Evolutionary conservation across 495 filamentous ascomycete species (phyloP).

Genomic region (Lasiosphaeria ovina): DNA sequence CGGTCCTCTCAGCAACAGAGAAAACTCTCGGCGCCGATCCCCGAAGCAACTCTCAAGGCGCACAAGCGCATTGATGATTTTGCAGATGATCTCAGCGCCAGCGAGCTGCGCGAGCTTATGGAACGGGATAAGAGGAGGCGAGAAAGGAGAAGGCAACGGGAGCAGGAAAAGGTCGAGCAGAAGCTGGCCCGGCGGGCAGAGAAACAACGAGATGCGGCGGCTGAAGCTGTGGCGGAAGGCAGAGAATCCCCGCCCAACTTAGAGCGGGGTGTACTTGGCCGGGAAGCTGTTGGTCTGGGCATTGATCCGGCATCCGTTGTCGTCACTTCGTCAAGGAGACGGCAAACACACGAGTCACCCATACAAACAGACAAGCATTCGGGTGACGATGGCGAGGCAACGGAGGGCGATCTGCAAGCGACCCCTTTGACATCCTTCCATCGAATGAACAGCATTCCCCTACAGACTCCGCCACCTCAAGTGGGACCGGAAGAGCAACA

Average conservation of each 20-base stretch:
- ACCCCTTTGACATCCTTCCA: conserved; percentile 36
- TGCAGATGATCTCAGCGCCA: conserved; percentile 77
- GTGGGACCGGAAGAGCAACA: conserved; percentile 12
- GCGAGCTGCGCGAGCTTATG: conserved; percentile 76
- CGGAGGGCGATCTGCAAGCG: conserved; percentile 13
- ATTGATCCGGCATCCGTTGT: conserved; percentile 44
- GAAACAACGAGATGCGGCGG: conserved; percentile 55
- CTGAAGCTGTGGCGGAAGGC: conserved; percentile 38
- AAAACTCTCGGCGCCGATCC: conserved; percentile 48
- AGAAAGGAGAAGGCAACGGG: conserved; percentile 68
- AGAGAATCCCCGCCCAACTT: conserved; percentile 51
- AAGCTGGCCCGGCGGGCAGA: conserved; percentile 67
- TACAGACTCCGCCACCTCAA: conserved; percentile 8
- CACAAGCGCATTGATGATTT: conserved; percentile 74
- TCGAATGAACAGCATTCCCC: conserved; percentile 32
- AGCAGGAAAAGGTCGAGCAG: conserved; percentile 68
- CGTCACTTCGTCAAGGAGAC: conserved; percentile 45
- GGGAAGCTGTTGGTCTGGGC: conserved; percentile 47
- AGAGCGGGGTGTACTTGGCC: conserved; percentile 53
- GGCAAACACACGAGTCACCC: conserved; percentile 25
- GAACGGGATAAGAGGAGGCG: conserved; percentile 77
- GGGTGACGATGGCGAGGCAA: conserved; percentile 11
- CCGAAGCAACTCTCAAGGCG: conserved; percentile 64
- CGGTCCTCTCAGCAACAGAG: conserved; percentile 41
- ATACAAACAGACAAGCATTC: conserved; percentile 22